A percentile compares a stretch with the other conserved stretches of the same genome.
phyloP scores from a whole-genome alignment of 768 basidiomycete genomes.

The Lactifluus subvellereus region DNA sequence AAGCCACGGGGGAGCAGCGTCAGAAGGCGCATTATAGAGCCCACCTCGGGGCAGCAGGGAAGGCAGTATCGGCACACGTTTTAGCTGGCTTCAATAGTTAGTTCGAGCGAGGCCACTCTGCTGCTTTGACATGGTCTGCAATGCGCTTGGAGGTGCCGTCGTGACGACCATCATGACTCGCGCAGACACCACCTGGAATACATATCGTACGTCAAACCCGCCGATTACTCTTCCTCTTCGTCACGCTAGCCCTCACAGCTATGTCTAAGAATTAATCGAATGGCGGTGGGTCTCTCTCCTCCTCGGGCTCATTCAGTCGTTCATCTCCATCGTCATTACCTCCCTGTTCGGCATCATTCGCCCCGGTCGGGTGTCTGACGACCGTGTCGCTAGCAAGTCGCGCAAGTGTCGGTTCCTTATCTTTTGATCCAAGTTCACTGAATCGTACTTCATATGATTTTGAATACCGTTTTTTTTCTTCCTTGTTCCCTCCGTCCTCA shows the following conservation, averaged over 20 bases:
- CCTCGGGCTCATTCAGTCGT: constrained; percentile 94
- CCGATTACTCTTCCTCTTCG: constrained; percentile 70
- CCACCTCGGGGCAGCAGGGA: too few relatives aligned
- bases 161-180: constrained; percentile 95
- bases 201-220: constrained; percentile 86
- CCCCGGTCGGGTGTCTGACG: constrained; percentile 98
- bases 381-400: constrained; percentile 90
- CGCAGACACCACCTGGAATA: constrained; percentile 97
- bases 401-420: constrained; percentile 95
- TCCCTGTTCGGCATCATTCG: constrained; percentile 88
- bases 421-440: constrained; percentile 93
- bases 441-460: constrained; percentile 99
- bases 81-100: too few relatives aligned
- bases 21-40: too few relatives aligned
- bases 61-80: too few relatives aligned
- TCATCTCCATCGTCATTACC: constrained; percentile 81
- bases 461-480: constrained; percentile 68
- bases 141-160: constrained; percentile 93
- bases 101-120: constrained; percentile 44
- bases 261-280: constrained; percentile 41
- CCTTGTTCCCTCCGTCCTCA: too few relatives aligned
- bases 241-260: constrained; percentile 56
- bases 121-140: constrained; percentile 89
- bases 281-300: constrained; percentile 71
- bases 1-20: too few relatives aligned